phyloP scores from a whole-genome alignment of 2,329 filamentous ascomycete species.

The Ophiostoma quercus region DNA sequence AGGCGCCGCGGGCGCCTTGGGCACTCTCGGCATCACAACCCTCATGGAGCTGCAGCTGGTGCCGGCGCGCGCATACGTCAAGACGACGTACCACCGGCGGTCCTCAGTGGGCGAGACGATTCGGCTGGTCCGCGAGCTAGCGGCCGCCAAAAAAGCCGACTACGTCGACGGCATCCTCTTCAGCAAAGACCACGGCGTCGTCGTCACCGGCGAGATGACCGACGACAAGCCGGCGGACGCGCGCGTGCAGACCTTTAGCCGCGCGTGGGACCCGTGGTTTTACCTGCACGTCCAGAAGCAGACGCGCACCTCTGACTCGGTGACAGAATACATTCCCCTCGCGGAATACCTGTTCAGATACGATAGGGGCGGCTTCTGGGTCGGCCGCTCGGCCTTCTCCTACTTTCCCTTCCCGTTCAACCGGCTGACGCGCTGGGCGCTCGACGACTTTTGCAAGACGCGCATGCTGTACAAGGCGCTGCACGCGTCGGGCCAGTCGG shows the following conservation, averaged over 20 bases:
- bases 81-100: slow-evolving; percentile 56
- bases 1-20: slow-evolving; percentile 62
- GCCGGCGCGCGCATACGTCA: slow-evolving; percentile 56
- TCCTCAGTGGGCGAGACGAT: slow-evolving; percentile 46
- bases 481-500: slow-evolving; percentile 60
- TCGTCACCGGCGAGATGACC: slow-evolving; percentile 59
- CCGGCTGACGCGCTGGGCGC: slow-evolving; percentile 58
- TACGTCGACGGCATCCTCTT: slow-evolving; percentile 72
- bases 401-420: slow-evolving; percentile 65
- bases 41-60: slow-evolving; percentile 60
- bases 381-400: slow-evolving; percentile 58
- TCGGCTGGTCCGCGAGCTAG: slow-evolving; percentile 38
- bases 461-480: slow-evolving; percentile 69
- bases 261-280: slow-evolving; percentile 67
- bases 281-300: slow-evolving; percentile 62
- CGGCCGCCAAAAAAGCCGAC: slow-evolving; percentile 38
- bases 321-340: slow-evolving; percentile 57
- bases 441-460: slow-evolving; percentile 69
- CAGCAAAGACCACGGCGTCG: slow-evolving; percentile 55
- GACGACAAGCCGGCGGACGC: slow-evolving; percentile 42
- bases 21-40: slow-evolving; percentile 63
- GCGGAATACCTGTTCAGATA: slow-evolving; percentile 73
- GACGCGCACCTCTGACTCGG: slow-evolving; percentile 33
- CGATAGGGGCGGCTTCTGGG: slow-evolving; percentile 72
- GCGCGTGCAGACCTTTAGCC: slow-evolving; percentile 49